Evolutionary conservation across 129 eudicot genomes (phyloP).

Genomic region (Apium graveolens): DNA sequence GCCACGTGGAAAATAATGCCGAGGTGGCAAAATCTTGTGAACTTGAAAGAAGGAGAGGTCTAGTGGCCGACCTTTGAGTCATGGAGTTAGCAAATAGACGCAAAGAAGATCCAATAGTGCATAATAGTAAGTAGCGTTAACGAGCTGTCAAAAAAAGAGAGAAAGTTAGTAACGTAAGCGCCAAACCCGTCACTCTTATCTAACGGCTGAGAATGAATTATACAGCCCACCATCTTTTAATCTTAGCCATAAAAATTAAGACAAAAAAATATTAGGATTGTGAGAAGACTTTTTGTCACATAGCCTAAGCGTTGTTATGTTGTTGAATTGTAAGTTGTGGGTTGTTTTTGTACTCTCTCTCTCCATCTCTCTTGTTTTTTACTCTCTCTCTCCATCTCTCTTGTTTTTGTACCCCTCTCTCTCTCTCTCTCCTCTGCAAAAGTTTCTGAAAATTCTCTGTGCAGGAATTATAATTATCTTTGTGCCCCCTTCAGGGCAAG

Average conservation of each 20-base stretch:
- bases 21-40: slow-evolving; percentile 14
- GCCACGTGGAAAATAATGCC: not conserved
- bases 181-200: slow-evolving; percentile 36
- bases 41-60: slow-evolving; percentile 16
- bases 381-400: slow-evolving; percentile 20
- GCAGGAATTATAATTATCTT: slow-evolving; percentile 7
- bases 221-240: slow-evolving; percentile 28
- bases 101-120: slow-evolving; percentile 50
- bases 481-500: slow-evolving; percentile 16
- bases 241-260: slow-evolving; percentile 21
- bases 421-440: slow-evolving; percentile 27
- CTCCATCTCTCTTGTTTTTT: slow-evolving; percentile 30
- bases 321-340: slow-evolving; percentile 81
- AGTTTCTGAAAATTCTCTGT: slow-evolving; percentile 16
- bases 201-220: slow-evolving; percentile 15
- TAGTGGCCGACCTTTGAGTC: slow-evolving; percentile 39
- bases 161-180: slow-evolving; percentile 43
- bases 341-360: slow-evolving; percentile 42
- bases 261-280: not conserved
- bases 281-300: slow-evolving; percentile 25
- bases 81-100: slow-evolving; percentile 38
- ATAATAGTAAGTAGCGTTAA: not conserved
- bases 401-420: no score
- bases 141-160: not conserved
- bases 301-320: slow-evolving; percentile 45